A percentile compares a stretch with the other conserved stretches of the same genome.
Evolutionary conservation across 2,329 filamentous ascomycete genomes (phyloP).

Genomic region (Metarhizium humberi): DNA sequence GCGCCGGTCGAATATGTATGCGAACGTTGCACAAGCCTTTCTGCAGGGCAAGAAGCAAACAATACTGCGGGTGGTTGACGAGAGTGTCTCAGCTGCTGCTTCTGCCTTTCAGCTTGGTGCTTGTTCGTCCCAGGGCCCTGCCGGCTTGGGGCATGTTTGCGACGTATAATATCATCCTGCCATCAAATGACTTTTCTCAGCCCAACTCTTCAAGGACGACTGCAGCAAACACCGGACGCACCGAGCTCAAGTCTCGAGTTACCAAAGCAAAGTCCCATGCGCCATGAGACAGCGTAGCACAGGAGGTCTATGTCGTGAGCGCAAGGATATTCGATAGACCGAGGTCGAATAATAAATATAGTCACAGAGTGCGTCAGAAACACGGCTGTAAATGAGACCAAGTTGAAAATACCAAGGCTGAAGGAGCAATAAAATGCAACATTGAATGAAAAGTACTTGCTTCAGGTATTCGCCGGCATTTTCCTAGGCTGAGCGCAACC

Average conservation of each 20-base stretch:
- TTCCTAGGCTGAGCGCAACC: background rate
- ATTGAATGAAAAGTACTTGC: background rate
- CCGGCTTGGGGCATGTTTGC: background rate
- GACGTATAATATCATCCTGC: background rate
- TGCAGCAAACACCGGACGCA: background rate
- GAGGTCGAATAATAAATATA: background rate
- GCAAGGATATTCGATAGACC: background rate
- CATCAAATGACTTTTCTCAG: background rate
- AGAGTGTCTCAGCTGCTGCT: background rate
- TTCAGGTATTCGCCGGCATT: too few relatives aligned
- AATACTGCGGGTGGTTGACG: background rate
- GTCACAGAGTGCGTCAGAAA: background rate
- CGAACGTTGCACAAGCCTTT: background rate
- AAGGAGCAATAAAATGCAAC: background rate
- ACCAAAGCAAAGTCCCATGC: background rate
- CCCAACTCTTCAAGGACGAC: background rate
- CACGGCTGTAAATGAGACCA: background rate
- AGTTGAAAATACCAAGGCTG: background rate
- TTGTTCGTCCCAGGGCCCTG: background rate
- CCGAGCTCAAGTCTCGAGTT: background rate
- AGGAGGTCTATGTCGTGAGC: background rate
- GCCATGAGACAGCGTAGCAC: background rate
- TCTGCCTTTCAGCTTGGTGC: background rate
- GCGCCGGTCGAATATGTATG: background rate
- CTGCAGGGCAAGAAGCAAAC: background rate